Conservation (phyloP, 1,284 basidiomycete species). For the Trichosporon sp. region DNA sequence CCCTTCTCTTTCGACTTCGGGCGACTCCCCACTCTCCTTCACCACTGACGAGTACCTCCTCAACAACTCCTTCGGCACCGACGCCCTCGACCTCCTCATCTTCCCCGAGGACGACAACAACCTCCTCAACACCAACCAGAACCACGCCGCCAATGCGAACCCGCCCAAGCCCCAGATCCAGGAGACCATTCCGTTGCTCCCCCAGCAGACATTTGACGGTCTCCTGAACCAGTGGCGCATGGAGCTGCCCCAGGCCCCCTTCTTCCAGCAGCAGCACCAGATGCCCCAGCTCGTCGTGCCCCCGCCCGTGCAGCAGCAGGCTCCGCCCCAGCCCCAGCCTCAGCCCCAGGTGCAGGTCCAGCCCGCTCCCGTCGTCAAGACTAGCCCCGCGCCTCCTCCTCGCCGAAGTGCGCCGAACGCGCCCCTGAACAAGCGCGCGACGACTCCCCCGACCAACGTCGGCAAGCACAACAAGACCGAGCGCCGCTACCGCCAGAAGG, state of each 20-base stretch:
- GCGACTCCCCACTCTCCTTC: constrained; percentile 44
- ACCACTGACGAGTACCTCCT: constrained; percentile 47
- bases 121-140: not conserved
- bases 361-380: not conserved
- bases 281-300: constrained; percentile 6
- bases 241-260: constrained; percentile 24
- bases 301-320: constrained; percentile 6
- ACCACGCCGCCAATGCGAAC: not conserved
- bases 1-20: constrained; percentile 39
- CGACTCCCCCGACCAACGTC: constrained; percentile 32
- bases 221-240: constrained; percentile 35
- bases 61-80: constrained; percentile 36
- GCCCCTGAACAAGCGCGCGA: constrained; percentile 30
- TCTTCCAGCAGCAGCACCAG: constrained; percentile 15
- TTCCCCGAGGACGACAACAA: constrained; percentile 33
- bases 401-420: constrained; percentile 35
- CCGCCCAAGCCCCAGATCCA: constrained; percentile 6
- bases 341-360: constrained; percentile 18
- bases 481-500: constrained; percentile 55
- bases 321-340: not conserved
- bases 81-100: constrained; percentile 49
- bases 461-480: constrained; percentile 58
- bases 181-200: not conserved
- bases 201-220: constrained; percentile 29
- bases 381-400: constrained; percentile 24